Base-by-base conservation (phyloP, 2,329 filamentous ascomycete species). In the Rhexocercosporidium sp. region DNA sequence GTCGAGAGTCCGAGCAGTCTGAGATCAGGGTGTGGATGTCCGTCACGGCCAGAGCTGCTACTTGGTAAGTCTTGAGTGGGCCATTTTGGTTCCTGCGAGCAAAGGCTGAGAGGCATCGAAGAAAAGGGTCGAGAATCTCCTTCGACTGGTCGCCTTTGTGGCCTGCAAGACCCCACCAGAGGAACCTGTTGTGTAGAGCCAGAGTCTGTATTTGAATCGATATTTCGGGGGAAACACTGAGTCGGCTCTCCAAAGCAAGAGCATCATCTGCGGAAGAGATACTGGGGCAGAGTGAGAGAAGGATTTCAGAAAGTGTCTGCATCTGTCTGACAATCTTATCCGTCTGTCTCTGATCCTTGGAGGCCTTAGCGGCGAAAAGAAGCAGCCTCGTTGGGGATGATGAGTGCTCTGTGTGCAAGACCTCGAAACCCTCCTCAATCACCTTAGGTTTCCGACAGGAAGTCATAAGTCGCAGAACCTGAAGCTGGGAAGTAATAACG, bases 201-300 rank as follows among this genome's bases (percentile, higher is more conserved):
- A 92, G 77, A 0, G 83, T 79, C 72, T 94, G 91, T 0, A 93
- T 77, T 68, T 86, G 84, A 59, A 94, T 84, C 1, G 86, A 86
- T 1, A 81, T 77, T 25, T 83, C 79, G 0, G 91, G 89, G 1
- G 82, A 81, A 3, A 89, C 82, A 67, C 84, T 87, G 8, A 88
- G 77, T 29, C 84, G 82, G 9, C 82, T 78, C 67, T 90, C 85
- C 3, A 79, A 74, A 0, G 88, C 88, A 1, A 82, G 71, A 3
- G 77, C 78, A 73, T 94, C 92, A 47, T 90, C 86, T 11, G 86
- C 84, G 59, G 82, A 81, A 1, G 90, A 88, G n/a, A 91, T 81
- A 72, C 87, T 90, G 0, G 92, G 91, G 31, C 89, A 86, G 1
- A 94, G 78, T 0, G 88, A 85, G 0, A 94, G 80, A 0, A 94